Percentiles rank a stretch among this genome's conserved stretches.
Evolutionary conservation across 2,329 filamentous ascomycete species (phyloP).

Genomic region (Cytospora leucostoma): DNA sequence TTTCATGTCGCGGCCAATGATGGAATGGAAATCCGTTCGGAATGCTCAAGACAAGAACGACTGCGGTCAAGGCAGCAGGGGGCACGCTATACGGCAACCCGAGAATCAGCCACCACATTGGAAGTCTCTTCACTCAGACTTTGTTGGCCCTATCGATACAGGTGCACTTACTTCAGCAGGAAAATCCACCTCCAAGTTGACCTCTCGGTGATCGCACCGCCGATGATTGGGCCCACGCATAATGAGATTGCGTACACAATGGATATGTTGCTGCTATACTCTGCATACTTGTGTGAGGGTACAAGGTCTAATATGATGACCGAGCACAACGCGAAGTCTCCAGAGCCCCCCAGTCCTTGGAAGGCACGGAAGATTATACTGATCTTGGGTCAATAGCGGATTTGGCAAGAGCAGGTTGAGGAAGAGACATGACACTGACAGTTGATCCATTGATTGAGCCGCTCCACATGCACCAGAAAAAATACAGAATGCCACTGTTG

Average conservation of each 20-base stretch:
- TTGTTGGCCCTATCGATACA: background rate
- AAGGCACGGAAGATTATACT: conserved; percentile 7
- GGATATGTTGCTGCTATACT: background rate
- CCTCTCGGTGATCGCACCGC: conserved; percentile 5
- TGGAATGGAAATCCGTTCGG: conserved; percentile 1
- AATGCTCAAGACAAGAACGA: background rate
- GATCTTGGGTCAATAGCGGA: background rate
- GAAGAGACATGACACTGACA: background rate
- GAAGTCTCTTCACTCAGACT: too few species aligned
- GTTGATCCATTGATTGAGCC: background rate
- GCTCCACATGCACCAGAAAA: conserved; percentile 4
- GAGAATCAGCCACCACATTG: background rate
- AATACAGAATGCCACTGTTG: conserved; percentile 1
- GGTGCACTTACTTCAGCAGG: conserved; percentile 29
- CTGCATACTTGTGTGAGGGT: conserved; percentile 2
- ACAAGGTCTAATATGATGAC: background rate
- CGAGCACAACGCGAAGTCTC: conserved; percentile 4
- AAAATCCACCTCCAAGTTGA: conserved; percentile 34
- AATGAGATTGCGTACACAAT: conserved; percentile 43
- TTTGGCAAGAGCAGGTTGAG: too few species aligned
- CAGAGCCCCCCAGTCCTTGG: background rate
- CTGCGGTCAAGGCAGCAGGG: background rate
- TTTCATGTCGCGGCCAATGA: background rate
- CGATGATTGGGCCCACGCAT: conserved; percentile 27
- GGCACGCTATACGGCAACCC: conserved; percentile 1